Percentiles rank a stretch among this genome's conserved stretches.
Evolutionary conservation across 176 grass and related monocot genomes (phyloP).

Genomic region (Carex pumila): DNA sequence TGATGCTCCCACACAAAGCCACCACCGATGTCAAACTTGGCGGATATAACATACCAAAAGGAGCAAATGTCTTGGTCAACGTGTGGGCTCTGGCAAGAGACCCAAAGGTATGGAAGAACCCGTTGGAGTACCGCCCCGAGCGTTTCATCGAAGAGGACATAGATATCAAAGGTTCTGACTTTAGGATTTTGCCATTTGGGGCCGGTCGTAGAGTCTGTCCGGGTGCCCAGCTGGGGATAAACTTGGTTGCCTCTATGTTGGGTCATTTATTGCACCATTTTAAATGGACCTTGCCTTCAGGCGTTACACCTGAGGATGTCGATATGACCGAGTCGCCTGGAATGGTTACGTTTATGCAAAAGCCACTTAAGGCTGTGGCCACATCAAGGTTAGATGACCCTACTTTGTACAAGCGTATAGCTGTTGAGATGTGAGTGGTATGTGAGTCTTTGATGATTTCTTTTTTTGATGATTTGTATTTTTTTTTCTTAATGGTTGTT

Average conservation of each 20-base stretch:
- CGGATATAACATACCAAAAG: constrained; percentile 50
- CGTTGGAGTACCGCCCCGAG: constrained; percentile 46
- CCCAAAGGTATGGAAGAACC: constrained; percentile 36
- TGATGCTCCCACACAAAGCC: constrained; percentile 56
- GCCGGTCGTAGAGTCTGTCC: constrained; percentile 52
- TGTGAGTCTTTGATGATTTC: background rate
- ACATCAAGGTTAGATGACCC: constrained; percentile 31
- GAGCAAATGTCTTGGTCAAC: constrained; percentile 43
- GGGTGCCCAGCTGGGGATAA: constrained; percentile 57
- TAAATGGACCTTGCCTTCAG: constrained; percentile 37
- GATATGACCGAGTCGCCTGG: constrained; percentile 42
- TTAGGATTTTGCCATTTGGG: constrained; percentile 49
- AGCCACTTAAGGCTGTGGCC: constrained; percentile 34
- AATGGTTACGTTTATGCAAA: constrained; percentile 60
- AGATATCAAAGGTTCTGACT: constrained; percentile 60
- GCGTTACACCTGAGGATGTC: constrained; percentile 25
- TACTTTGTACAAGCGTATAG: constrained; percentile 33
- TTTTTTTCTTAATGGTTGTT: background rate
- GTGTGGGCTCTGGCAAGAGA: constrained; percentile 51
- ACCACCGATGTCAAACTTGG: constrained; percentile 32
- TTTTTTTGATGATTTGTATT: constrained; percentile 1
- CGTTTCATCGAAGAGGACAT: constrained; percentile 38
- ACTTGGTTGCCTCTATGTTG: constrained; percentile 46
- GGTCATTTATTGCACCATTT: constrained; percentile 57
- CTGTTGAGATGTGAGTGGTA: constrained; percentile 23